Evolutionary conservation across 768 basidiomycete genomes (phyloP), one percentile per base, ranked within the genome.

Genomic region (Hypsizygus marmoreus): DNA sequence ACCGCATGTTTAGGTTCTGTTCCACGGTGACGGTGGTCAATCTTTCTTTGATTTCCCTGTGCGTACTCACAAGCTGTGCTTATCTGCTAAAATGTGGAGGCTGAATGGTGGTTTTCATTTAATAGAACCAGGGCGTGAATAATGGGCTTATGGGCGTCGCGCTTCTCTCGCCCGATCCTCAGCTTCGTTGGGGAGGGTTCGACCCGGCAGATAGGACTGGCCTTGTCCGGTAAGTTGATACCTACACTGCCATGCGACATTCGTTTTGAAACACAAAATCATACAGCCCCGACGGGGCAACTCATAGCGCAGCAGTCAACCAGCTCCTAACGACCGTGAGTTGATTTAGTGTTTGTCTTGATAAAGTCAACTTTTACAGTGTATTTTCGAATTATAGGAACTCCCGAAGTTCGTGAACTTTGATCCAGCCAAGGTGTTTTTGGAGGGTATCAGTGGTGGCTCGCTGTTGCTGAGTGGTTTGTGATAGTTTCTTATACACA

Each of bases 371-470:
- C 19, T 30, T 25, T 26, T 2, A 22, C 26, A 7, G 31, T 28
- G 16, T 33, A 23, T 10, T 40, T 20, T 3, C 41, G 41, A 28
- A 17, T 16, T 20, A n/a, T 22, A 57, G 53, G 54, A 54, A 13
- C 35, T 59, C 10, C 60, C 60, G 0, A 56, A 53, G 26, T 45
- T 61, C 26, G 60, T 63, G 28, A 63, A 59, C 35, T 63, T 63
- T 37, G 61, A 63, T 26, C 25, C 50, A 29, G 43, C 50, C 10
- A 43, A 59, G 42, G 53, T 63, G 33, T 59, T 61, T 51, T 52
- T 63, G 47, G 62, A 61, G 38, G 61, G 62, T 19, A 45, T 63
- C 40, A 63, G 62, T 49, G 62, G 62, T 4, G 60, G 62, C 3
- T 54, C 58, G 12, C 46, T 63, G n/a, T 30, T 63, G 26, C 38